Percentiles rank a stretch among this genome's conserved stretches.
Conservation (phyloP, 129 eudicot genomes). For the Solidago caesia region DNA sequence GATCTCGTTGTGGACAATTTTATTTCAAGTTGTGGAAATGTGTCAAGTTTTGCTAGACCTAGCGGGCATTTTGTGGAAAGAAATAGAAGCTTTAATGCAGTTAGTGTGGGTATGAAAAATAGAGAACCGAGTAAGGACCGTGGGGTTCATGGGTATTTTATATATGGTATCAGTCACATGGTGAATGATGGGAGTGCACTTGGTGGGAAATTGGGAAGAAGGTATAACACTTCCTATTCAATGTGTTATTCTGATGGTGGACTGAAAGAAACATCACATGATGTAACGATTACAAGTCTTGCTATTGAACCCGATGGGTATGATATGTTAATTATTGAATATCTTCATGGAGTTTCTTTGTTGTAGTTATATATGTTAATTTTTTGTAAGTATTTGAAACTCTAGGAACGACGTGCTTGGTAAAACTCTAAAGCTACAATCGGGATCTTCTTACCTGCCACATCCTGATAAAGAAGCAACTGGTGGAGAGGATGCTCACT, state of each 20-base stretch:
- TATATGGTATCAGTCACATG: slow-evolving; percentile 37
- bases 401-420: slow-evolving; percentile 28
- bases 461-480: slow-evolving; percentile 80
- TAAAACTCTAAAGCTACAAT: slow-evolving; percentile 47
- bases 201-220: slow-evolving; percentile 33
- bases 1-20: slow-evolving; percentile 66
- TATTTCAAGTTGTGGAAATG: slow-evolving; percentile 54
- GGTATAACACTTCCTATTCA: slow-evolving; percentile 41
- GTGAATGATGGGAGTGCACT: slow-evolving; percentile 18
- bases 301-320: slow-evolving; percentile 59
- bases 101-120: slow-evolving; percentile 51
- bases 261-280: slow-evolving; percentile 43
- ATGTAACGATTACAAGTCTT: slow-evolving; percentile 48
- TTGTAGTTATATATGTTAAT: not conserved
- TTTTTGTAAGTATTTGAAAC: not conserved
- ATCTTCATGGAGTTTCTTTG: not conserved
- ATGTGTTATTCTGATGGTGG: slow-evolving; percentile 49
- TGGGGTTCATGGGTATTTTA: slow-evolving; percentile 34
- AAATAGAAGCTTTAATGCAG: slow-evolving; percentile 36
- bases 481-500: slow-evolving; percentile 98
- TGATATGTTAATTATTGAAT: not conserved
- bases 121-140: slow-evolving; percentile 30
- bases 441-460: slow-evolving; percentile 83
- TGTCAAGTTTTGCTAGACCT: slow-evolving; percentile 40
- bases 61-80: slow-evolving; percentile 43